A percentile compares a stretch with the other conserved stretches of the same genome.
These are phyloP conservation scores for Erigeron philadelphicus DNA, from an alignment of 140 eudicot genomes.

Conservation along the genomic window DNA sequence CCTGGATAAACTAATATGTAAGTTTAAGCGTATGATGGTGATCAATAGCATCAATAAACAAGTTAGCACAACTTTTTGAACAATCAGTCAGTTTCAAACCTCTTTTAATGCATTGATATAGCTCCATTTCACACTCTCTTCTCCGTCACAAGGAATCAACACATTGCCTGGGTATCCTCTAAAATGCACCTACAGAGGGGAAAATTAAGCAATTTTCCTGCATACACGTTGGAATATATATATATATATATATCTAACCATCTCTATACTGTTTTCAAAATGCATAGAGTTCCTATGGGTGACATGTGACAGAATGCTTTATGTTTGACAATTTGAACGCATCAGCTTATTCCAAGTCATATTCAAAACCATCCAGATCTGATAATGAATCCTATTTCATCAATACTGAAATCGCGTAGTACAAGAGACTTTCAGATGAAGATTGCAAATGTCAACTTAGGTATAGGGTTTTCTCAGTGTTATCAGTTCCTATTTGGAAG, in stretches of 20 bases:
- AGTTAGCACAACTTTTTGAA: background rate
- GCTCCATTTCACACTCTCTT: slow-evolving; percentile 96
- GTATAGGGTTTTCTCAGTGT: background rate
- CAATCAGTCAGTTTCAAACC: slow-evolving; percentile 40
- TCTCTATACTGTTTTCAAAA: background rate
- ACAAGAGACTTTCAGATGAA: background rate
- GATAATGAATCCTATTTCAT: background rate
- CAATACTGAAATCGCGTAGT: background rate
- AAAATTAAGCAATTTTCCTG: slow-evolving; percentile 17
- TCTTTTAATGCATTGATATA: slow-evolving; percentile 86
- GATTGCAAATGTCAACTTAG: background rate
- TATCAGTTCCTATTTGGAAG: background rate
- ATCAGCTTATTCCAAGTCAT: background rate
- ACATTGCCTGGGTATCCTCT: slow-evolving; percentile 82
- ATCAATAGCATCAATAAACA: background rate
- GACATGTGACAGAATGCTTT: background rate
- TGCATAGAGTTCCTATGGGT: background rate
- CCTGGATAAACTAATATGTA: slow-evolving; percentile 43
- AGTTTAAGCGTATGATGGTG: background rate
- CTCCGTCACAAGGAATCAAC: slow-evolving; percentile 88
- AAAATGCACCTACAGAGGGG: slow-evolving; percentile 70
- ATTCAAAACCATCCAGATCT: background rate
- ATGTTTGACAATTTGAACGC: background rate
- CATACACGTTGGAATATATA: slow-evolving; percentile 8
- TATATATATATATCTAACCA: slow-evolving; percentile 1